Percentiles rank a stretch among this genome's conserved stretches.
These are phyloP conservation scores for Verticillium albo-atrum DNA, from an alignment of 2,329 filamentous ascomycete species.

Conservation along the genomic window DNA sequence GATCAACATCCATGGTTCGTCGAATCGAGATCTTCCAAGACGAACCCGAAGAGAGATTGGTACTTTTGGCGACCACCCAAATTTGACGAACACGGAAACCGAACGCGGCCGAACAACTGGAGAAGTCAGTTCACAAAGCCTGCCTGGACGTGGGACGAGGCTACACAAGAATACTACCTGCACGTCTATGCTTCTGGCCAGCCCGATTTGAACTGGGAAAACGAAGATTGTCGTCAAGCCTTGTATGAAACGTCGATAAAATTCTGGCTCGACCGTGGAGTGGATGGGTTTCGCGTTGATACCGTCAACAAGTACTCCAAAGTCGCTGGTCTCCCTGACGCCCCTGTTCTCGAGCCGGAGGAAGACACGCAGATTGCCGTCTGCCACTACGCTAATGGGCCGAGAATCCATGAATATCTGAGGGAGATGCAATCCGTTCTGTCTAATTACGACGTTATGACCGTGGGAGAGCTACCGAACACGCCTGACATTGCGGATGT, in stretches of 20 bases:
- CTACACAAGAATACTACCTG: slow-evolving; percentile 65
- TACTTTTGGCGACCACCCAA: slow-evolving; percentile 49
- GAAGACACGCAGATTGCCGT: slow-evolving; percentile 39
- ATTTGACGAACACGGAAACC: slow-evolving; percentile 46
- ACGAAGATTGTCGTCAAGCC: slow-evolving; percentile 56
- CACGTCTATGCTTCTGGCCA: slow-evolving; percentile 66
- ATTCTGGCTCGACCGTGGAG: slow-evolving; percentile 69
- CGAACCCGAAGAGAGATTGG: slow-evolving; percentile 60
- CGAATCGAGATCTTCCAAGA: slow-evolving; percentile 52
- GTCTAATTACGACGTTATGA: slow-evolving; percentile 54
- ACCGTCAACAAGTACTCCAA: slow-evolving; percentile 66
- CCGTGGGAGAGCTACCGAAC: slow-evolving; percentile 60
- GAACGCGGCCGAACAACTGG: slow-evolving; percentile 69
- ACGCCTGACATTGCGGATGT: slow-evolving; percentile 50
- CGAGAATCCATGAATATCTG: slow-evolving; percentile 58
- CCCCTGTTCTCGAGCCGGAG: slow-evolving; percentile 36
- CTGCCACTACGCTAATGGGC: slow-evolving; percentile 54
- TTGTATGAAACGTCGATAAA: slow-evolving; percentile 63
- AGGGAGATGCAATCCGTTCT: slow-evolving; percentile 55
- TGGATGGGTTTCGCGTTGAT: slow-evolving; percentile 65
- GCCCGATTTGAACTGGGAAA: slow-evolving; percentile 77
- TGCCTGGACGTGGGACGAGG: slow-evolving; percentile 59
- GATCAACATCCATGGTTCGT: slow-evolving; percentile 53
- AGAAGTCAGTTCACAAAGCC: slow-evolving; percentile 45
- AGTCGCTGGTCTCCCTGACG: slow-evolving; percentile 47